Conservation (phyloP, 2,329 filamentous ascomycete species). For the Paecilomyces sp. region DNA sequence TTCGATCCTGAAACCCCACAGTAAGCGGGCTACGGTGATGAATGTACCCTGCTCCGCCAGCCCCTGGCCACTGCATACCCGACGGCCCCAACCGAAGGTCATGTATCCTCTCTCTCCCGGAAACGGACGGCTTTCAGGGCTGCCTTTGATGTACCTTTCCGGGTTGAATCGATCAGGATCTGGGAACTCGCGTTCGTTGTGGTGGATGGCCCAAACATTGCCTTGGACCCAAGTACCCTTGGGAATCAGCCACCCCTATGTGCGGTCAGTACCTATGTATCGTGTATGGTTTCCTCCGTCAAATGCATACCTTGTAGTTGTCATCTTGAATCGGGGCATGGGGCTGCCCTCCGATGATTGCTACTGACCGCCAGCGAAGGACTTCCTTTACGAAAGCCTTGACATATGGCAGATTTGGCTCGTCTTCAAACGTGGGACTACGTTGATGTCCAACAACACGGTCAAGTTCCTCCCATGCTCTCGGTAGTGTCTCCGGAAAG, state of each 20-base stretch:
- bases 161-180: slow-evolving; percentile 24
- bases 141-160: slow-evolving; percentile 35
- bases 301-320: slow-evolving; percentile 11
- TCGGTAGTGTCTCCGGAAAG: slow-evolving; percentile 14
- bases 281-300: too few species aligned
- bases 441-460: slow-evolving; percentile 23
- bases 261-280: slow-evolving; percentile 4
- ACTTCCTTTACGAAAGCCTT: slow-evolving; percentile 24
- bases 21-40: slow-evolving; percentile 49
- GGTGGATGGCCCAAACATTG: slow-evolving; percentile 20
- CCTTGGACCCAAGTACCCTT: slow-evolving; percentile 13
- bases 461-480: slow-evolving; percentile 27
- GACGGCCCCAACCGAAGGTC: slow-evolving; percentile 51
- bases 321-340: slow-evolving; percentile 17
- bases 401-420: slow-evolving; percentile 20
- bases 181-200: slow-evolving; percentile 35
- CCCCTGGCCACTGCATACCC: slow-evolving; percentile 48
- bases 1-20: slow-evolving; percentile 52
- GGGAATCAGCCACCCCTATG: slow-evolving; percentile 12
- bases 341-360: slow-evolving; percentile 16
- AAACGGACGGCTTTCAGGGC: slow-evolving; percentile 38
- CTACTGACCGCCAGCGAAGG: slow-evolving; percentile 19
- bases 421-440: slow-evolving; percentile 24
- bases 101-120: slow-evolving; percentile 46
- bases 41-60: slow-evolving; percentile 55